Evolutionary conservation across 768 basidiomycete species (phyloP), one percentile per base, ranked within the genome.

Genomic region (Suillus alpinus): DNA sequence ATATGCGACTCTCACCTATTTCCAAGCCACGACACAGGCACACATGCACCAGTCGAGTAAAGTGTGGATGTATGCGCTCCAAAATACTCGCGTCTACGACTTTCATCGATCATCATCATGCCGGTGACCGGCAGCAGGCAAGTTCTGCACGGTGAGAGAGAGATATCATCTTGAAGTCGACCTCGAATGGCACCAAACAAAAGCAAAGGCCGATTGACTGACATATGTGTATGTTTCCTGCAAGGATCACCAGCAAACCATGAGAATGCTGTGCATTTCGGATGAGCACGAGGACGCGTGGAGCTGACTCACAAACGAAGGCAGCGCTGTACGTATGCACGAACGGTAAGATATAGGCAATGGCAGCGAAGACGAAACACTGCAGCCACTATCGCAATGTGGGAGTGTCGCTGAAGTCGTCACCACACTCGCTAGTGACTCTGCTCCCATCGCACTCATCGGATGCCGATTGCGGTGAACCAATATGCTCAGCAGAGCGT

Each of bases 191-290:
- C 58, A 56, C 6, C 20, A n/a, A 39, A 12, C 23, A 29, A 20
- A 41, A 55, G 53, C 4, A 23, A 59, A 20, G 9, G 5, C 57
- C 18, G 2, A 18, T 32, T 57, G 39, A 26, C n/a, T 43, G 32
- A 26, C 26, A 34, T 47, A 9, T n/a, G 14, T 32, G 40, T 9
- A 56, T 40, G 29, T 40, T 31, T 51, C 6, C 36, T 57, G 34
- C 4, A 56, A 51, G n/a, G 26, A 32, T 23, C 14, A 59, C 12
- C 16, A 55, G 51, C 49, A 55, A 61, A 57, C 56, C 59, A 53
- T 67, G 58, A 47, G 57, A 61, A 73, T 37, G 68, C 70, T 66
- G 72, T 71, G 72, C 62, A 64, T 59, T 61, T 57, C n/a, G 51
- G 37, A 53, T 56, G 34, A 57, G 49, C 39, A 56, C 46, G 55